phyloP scores from a whole-genome alignment of 371 early-diverging fungal species.

The Umbelopsis sp. region DNA sequence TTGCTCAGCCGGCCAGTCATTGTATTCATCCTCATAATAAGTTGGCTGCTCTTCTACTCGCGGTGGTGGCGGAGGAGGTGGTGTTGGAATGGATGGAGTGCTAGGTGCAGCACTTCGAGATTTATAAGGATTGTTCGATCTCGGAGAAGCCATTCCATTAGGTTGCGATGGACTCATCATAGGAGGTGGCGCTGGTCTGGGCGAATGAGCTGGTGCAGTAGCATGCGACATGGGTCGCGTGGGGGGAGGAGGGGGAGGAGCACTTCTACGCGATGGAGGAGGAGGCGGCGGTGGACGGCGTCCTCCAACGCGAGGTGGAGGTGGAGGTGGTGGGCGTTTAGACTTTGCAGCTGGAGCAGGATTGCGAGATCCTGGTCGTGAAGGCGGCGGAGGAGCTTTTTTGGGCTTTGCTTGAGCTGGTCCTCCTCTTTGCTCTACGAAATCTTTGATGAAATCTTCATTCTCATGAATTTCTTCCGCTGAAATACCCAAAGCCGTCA shows the following conservation, averaged over 20 bases:
- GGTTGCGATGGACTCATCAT: constrained; percentile 26
- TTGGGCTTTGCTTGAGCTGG: constrained; percentile 40
- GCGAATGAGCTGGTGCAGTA: background rate
- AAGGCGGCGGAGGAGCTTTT: constrained; percentile 24
- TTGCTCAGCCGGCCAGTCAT: constrained; percentile 31
- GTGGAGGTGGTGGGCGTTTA: constrained; percentile 28
- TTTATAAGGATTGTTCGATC: constrained; percentile 30
- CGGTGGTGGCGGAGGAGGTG: constrained; percentile 29
- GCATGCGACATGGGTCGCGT: constrained; percentile 20
- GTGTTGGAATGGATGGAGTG: constrained; percentile 26
- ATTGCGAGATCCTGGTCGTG: constrained; percentile 28
- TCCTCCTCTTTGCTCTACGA: constrained; percentile 55
- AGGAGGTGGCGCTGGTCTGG: constrained; percentile 23
- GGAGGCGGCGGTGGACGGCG: constrained; percentile 28
- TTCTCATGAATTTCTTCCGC: constrained; percentile 66
- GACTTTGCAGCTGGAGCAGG: constrained; percentile 25
- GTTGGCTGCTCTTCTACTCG: constrained; percentile 28
- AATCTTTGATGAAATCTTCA: constrained; percentile 55
- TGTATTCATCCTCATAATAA: constrained; percentile 32
- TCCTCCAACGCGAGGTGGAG: constrained; percentile 17
- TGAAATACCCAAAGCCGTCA: constrained; percentile 81
- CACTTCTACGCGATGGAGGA: constrained; percentile 25
- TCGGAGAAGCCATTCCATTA: constrained; percentile 24
- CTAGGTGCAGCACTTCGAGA: constrained; percentile 29
- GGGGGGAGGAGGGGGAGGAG: constrained; percentile 35